Evolutionary conservation across 371 early-diverging fungal species (phyloP).

Genomic region (Lichtheimia hyalospora): DNA sequence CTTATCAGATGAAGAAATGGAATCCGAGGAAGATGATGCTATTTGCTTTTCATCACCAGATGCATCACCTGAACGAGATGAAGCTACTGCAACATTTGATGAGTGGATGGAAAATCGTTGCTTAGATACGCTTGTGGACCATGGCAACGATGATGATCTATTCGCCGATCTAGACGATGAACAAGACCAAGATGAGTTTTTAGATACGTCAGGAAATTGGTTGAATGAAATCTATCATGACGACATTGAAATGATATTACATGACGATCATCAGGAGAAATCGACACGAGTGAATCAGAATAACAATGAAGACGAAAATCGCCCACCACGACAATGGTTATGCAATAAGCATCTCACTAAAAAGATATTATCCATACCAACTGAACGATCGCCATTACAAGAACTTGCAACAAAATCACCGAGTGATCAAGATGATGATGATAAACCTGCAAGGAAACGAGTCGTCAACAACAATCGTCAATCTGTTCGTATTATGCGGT

Average conservation of each 20-base stretch:
- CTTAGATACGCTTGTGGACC: not conserved
- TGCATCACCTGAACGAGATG: not conserved
- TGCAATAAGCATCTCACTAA: no score
- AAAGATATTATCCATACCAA: no score
- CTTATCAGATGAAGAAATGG: not conserved
- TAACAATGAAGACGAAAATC: not conserved
- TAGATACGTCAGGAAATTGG: not conserved
- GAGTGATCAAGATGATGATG: no score
- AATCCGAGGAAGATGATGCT: not conserved
- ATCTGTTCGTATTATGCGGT: no score
- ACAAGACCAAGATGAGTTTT: constrained; percentile 1
- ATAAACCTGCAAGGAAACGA: no score
- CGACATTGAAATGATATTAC: not conserved
- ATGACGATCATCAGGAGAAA: not conserved
- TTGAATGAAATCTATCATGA: not conserved
- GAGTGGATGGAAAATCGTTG: not conserved
- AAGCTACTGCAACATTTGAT: not conserved
- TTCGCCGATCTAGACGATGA: no score
- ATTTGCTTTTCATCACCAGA: not conserved
- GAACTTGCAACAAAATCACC: no score
- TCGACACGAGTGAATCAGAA: not conserved
- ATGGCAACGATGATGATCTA: no score
- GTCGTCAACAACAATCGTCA: no score
- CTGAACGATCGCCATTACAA: no score
- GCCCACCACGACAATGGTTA: not conserved